Evolutionary conservation across 2,329 filamentous ascomycete genomes (phyloP), one percentile per base, ranked within the genome.

Genomic region (Pestalotiopsis sp.): DNA sequence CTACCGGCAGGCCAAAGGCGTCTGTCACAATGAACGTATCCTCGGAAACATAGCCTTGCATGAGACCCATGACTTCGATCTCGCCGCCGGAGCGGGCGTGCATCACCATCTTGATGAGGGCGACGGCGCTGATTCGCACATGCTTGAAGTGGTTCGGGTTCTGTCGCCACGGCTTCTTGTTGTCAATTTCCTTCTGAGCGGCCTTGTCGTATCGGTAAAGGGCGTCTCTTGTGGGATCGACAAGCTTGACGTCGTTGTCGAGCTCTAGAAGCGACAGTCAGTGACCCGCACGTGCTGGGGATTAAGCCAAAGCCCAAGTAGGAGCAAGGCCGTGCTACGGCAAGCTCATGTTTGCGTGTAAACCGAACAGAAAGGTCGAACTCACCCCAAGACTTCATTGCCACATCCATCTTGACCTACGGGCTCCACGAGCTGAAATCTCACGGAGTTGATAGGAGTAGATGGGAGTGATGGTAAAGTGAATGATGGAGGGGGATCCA

Each of bases 61-160:
- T 99, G 75, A 99, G 82, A 68, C 96, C 96, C 96, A 99, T 99
- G 75, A 99, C 89, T 84, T 99, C 96, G 73, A 98, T 88, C 36
- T 89, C 90, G 68, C 96, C 95, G 72, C 96, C 96, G 0, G 94
- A 95, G n/a, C 96, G 93, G 11, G 96, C 96, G 80, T 99, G 96
- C 93, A 98, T 98, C 72, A 97, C 94, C 96, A 99, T 99, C 84
- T 99, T 99, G 74, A 98, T 89, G 69, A 99, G 88, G 4, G 96
- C 96, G 13, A 97, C 91, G 69, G 96, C 94, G 66, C 93, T 97
- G 81, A 99, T 95, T 76, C 95, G 93, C 61, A 98, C 94, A 66
- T 92, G 88, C 79, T 95, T 97, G 88, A 98, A 99, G 85, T 98
- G 91, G 80, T 94, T 87, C 0, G 92, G 91, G 77, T 98, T 91